These are phyloP conservation scores for Cardamine chenopodiifolia DNA, from an alignment of 345 rosid species.

Conservation along the genomic window DNA sequence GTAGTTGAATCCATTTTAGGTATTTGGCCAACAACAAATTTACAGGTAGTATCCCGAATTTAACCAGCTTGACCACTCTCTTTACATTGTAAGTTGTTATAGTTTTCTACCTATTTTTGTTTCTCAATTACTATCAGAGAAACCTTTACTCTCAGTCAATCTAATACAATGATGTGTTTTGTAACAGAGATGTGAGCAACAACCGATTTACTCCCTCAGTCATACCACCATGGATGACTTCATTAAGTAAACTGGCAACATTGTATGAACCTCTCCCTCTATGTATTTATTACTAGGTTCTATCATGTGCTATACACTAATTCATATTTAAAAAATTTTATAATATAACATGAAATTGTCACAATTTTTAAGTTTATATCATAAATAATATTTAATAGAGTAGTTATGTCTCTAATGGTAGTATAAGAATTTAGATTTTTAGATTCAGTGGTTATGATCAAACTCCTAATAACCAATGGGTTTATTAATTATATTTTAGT, in stretches of 20 bases:
- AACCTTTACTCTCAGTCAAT: neutral
- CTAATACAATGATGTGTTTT: neutral
- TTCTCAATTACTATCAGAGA: no score
- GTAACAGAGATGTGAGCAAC: slow-evolving; percentile 80
- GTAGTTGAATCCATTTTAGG: slow-evolving; percentile 49
- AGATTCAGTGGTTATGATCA: no score
- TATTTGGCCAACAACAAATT: slow-evolving; percentile 64
- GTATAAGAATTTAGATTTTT: no score
- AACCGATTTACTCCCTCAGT: slow-evolving; percentile 53
- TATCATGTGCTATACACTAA: no score
- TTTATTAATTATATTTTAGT: no score
- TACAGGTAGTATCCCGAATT: slow-evolving; percentile 66
- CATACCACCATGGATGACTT: slow-evolving; percentile 64
- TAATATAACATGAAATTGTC: no score
- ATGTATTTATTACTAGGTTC: no score
- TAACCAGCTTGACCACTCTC: slow-evolving; percentile 55
- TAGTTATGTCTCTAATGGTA: no score
- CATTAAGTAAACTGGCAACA: slow-evolving; percentile 54
- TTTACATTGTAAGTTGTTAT: slow-evolving; percentile 61
- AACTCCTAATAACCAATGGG: no score
- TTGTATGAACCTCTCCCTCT: slow-evolving; percentile 51
- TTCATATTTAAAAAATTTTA: no score
- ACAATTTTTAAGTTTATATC: no score
- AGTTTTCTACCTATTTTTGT: neutral
- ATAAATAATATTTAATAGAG: no score